Evolutionary conservation across 768 basidiomycete species (phyloP).

Genomic region (Dentipellis fragilis): DNA sequence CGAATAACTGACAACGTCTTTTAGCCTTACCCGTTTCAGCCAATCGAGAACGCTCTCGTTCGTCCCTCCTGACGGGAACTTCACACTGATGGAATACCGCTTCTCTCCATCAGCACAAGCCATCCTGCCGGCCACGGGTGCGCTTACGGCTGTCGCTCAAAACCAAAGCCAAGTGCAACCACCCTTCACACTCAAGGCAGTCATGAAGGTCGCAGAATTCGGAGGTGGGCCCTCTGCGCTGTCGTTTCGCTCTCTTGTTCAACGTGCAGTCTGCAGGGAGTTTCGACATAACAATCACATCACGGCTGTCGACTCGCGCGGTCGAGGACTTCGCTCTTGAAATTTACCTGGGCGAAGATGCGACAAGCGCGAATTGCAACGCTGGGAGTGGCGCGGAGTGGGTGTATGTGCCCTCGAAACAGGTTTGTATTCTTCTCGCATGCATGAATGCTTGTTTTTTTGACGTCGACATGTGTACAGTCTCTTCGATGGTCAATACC

Average conservation of each 20-base stretch:
- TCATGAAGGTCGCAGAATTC: slow-evolving; percentile 25
- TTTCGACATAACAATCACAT: slow-evolving; percentile 35
- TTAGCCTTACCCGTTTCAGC: slow-evolving; percentile 70
- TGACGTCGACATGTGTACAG: slow-evolving; percentile 23
- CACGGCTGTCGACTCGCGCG: slow-evolving; percentile 39
- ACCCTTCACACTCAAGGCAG: slow-evolving; percentile 24
- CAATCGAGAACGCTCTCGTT: slow-evolving; percentile 76
- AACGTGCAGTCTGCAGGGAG: slow-evolving; percentile 27
- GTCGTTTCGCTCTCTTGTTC: slow-evolving; percentile 15
- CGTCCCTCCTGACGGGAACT: slow-evolving; percentile 87
- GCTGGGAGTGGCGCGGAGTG: slow-evolving; percentile 61
- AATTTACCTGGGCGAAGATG: slow-evolving; percentile 65
- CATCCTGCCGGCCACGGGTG: slow-evolving; percentile 31
- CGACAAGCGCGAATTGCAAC: slow-evolving; percentile 64
- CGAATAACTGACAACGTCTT: slow-evolving; percentile 1
- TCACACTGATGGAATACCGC: slow-evolving; percentile 77
- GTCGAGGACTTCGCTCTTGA: slow-evolving; percentile 68
- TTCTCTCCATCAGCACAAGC: slow-evolving; percentile 36
- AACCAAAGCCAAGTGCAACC: slow-evolving; percentile 19
- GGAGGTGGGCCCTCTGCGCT: slow-evolving; percentile 27
- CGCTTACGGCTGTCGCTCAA: slow-evolving; percentile 16
- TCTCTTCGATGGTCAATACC: slow-evolving; percentile 74
- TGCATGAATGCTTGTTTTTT: neutral
- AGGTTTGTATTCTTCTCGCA: neutral
- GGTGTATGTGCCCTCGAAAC: slow-evolving; percentile 58